phyloP scores from a whole-genome alignment of 2,329 filamentous ascomycete species.

The Onygena corvina region DNA sequence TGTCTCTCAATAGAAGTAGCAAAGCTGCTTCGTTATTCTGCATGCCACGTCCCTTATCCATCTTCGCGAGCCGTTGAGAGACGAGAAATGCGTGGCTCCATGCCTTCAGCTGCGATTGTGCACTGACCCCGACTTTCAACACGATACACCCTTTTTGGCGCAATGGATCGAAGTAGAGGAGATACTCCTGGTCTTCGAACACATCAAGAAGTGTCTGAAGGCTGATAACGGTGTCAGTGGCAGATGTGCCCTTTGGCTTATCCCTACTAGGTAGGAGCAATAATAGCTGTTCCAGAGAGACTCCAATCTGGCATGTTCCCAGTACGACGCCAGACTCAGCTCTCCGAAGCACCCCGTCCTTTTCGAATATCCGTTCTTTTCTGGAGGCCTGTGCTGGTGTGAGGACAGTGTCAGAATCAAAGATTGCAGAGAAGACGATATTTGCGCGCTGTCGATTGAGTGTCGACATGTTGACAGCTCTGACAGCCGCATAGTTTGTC shows the following conservation, averaged over 20 bases:
- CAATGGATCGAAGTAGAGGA: constrained; percentile 46
- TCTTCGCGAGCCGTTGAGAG: constrained; percentile 21
- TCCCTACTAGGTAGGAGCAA: constrained; percentile 14
- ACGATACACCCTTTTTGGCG: constrained; percentile 44
- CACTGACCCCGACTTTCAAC: constrained; percentile 47
- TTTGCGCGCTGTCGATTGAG: constrained; percentile 79
- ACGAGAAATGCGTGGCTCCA: constrained; percentile 51
- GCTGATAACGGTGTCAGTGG: constrained; percentile 27
- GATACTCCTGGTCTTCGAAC: constrained; percentile 45
- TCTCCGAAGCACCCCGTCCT: constrained; percentile 54
- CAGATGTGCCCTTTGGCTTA: constrained; percentile 6
- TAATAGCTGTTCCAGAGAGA: constrained; percentile 30
- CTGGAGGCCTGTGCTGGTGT: constrained; percentile 52
- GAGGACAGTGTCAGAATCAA: constrained; percentile 34
- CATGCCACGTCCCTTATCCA: not conserved
- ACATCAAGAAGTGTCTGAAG: constrained; percentile 39
- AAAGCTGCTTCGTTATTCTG: constrained; percentile 24
- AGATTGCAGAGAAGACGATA: constrained; percentile 54
- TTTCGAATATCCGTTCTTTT: constrained; percentile 47
- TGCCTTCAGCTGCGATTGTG: constrained; percentile 44
- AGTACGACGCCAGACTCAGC: constrained; percentile 30
- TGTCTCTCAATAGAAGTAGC: constrained; percentile 28
- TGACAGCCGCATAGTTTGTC: constrained; percentile 78
- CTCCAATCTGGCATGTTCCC: constrained; percentile 46
- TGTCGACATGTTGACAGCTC: constrained; percentile 67